Evolutionary conservation across 2,329 filamentous ascomycete species (phyloP), one percentile per base, ranked within the genome.

Genomic region (Colletotrichum sp.): DNA sequence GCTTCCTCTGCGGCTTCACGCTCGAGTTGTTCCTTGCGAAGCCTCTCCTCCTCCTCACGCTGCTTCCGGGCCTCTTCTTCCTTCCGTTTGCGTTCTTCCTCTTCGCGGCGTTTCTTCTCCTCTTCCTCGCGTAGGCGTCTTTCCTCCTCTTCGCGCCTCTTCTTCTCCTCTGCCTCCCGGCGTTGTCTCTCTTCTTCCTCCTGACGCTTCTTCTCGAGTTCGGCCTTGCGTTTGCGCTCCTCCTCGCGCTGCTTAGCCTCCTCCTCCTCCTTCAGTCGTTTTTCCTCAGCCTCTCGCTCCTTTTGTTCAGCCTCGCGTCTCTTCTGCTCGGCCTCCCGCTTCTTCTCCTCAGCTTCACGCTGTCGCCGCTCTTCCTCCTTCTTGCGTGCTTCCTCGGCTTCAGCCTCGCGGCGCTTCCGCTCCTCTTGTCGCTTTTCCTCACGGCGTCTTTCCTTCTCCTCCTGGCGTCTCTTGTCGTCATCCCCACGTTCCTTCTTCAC

Each of bases 1-100:
- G 88, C 89, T 79, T 87, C 85, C 80, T 88, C 87, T 9, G 87
- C 87, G 15, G 87, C 88, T 77, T 89, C 87, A 32, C 85, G 84
- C 76, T 88, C 86, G 12, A 87, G 82, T 72, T 87, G 86, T 73
- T 89, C 87, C 57, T 84, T 84, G 16, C 79, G 86, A 8, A 85
- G 79, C 6, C 86, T 84, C 77, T 91, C 87, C 79, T 89, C 87
- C 76, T 88, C 87, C 72, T 88, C 85, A 13, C 84, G 86, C 72
- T 83, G 82, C 71, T 80, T 84, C 15, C 80, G 80, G 68, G 85
- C 83, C 64, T 85, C 82, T 36, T 85, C 84, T 44, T 85, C 82
- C 64, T 81, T 84, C 77, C 81, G 84, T 81, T 79, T 86, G 72
- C 75, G 80, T 78, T 78, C 79, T 74, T 86, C 85, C 77, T 87